Evolutionary conservation across 179 eudicot species (phyloP).

Genomic region (Beta corolliflora): DNA sequence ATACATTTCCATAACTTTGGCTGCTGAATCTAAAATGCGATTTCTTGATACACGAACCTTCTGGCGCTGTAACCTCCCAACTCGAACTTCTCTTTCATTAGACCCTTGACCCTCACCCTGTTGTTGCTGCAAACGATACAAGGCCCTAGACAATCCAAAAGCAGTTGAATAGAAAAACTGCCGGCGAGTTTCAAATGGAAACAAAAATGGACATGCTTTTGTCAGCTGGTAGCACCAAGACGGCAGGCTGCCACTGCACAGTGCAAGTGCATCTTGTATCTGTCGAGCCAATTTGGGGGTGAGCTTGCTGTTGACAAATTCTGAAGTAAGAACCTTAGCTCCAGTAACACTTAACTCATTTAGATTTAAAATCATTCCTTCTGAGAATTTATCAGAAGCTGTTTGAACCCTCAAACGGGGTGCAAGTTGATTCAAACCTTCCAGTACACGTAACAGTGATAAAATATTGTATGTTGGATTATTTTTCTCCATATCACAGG

Average conservation of each 20-base stretch:
- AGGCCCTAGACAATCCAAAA: slow-evolving; percentile 92
- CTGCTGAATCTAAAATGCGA: slow-evolving; percentile 96
- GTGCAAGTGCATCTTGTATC: slow-evolving; percentile 99
- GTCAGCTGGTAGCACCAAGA: slow-evolving; percentile 99
- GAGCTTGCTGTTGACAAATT: slow-evolving; percentile 82
- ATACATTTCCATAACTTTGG: slow-evolving; percentile 99
- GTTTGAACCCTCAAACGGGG: slow-evolving; percentile 76
- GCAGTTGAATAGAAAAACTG: slow-evolving; percentile 99
- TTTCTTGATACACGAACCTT: slow-evolving; percentile 97
- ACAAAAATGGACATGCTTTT: slow-evolving; percentile 95
- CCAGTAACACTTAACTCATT: slow-evolving; percentile 55
- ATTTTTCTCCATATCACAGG: slow-evolving; percentile 86
- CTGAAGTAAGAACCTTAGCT: slow-evolving; percentile 64
- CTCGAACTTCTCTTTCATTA: slow-evolving; percentile 81
- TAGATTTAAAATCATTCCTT: slow-evolving; percentile 63
- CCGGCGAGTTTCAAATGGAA: slow-evolving; percentile 96
- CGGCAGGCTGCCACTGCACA: slow-evolving; percentile 98
- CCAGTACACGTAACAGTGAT: slow-evolving; percentile 78
- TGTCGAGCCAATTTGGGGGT: slow-evolving; percentile 97
- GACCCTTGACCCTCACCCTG: slow-evolving; percentile 95
- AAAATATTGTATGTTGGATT: slow-evolving; percentile 87
- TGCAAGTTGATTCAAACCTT: slow-evolving; percentile 97
- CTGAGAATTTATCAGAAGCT: slow-evolving; percentile 67
- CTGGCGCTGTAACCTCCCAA: slow-evolving; percentile 96
- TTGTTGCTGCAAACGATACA: slow-evolving; percentile 93